phyloP scores from a whole-genome alignment of 2,329 filamentous ascomycete genomes.

The Ceratocystis huliohia region DNA sequence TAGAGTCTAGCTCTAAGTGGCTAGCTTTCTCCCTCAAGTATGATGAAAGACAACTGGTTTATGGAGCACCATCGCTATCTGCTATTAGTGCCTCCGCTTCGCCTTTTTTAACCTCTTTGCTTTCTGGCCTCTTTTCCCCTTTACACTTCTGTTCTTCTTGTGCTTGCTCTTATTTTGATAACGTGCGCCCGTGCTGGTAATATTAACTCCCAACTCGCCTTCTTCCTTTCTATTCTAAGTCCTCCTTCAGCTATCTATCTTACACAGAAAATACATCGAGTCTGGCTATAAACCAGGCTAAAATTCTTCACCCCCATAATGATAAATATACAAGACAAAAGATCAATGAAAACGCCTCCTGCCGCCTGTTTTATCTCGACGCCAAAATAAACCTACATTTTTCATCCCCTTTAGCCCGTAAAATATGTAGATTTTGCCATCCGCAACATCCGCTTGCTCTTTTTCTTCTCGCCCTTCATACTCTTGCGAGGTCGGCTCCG shows the following conservation, averaged over 20 bases:
- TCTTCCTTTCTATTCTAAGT: neutral
- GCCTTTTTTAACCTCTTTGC: no score
- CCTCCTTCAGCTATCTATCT: neutral
- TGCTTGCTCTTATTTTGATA: no score
- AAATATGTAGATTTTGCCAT: constrained; percentile 16
- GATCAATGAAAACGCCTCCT: neutral
- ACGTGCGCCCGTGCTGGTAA: no score
- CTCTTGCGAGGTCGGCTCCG: constrained; percentile 50
- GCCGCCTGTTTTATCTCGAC: neutral
- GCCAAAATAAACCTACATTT: neutral
- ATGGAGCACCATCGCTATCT: no score
- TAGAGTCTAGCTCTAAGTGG: neutral
- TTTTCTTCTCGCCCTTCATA: constrained; percentile 52
- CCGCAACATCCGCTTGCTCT: constrained; percentile 31
- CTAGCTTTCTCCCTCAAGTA: no score
- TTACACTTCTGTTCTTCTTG: no score
- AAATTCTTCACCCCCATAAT: neutral
- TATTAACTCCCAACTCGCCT: neutral
- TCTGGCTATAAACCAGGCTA: neutral
- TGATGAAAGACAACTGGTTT: no score
- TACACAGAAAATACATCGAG: neutral
- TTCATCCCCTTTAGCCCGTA: constrained; percentile 3
- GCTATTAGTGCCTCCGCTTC: no score
- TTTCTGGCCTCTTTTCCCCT: no score
- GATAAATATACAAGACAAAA: neutral